Evolutionary conservation across 23 red algal genomes (phyloP).

Genomic region (Pyropia yezoensis): DNA sequence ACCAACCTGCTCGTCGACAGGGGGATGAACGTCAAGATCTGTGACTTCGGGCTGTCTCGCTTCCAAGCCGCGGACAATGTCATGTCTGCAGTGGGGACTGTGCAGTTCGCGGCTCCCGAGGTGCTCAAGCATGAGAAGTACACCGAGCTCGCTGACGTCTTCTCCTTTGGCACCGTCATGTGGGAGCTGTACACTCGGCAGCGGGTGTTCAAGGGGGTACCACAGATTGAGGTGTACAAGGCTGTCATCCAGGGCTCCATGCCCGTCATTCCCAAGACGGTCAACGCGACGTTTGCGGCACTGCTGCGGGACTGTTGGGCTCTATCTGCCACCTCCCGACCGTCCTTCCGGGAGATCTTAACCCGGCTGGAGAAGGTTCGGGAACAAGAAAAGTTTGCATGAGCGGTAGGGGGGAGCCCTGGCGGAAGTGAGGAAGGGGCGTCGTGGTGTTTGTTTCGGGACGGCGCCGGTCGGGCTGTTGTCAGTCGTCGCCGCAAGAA

Average conservation of each 20-base stretch:
- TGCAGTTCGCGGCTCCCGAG: slow-evolving; percentile 91
- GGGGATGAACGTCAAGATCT: slow-evolving; percentile 77
- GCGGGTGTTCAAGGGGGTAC: slow-evolving; percentile 52
- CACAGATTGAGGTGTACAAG: slow-evolving; percentile 72
- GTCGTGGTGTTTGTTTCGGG: too few relatives aligned
- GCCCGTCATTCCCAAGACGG: slow-evolving; percentile 46
- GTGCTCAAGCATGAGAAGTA: slow-evolving; percentile 88
- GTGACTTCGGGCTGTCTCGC: slow-evolving; percentile 74
- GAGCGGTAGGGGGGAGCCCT: too few relatives aligned
- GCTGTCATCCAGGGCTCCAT: slow-evolving; percentile 59
- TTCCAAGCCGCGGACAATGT: slow-evolving; percentile 20
- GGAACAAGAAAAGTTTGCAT: not conserved
- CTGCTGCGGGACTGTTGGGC: slow-evolving; percentile 63
- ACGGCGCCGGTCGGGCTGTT: too few relatives aligned
- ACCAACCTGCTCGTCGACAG: slow-evolving; percentile 79
- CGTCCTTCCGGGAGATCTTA: slow-evolving; percentile 51
- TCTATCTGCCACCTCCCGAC: slow-evolving; percentile 33
- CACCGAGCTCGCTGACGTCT: slow-evolving; percentile 85
- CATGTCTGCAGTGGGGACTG: slow-evolving; percentile 88
- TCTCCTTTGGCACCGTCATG: slow-evolving; percentile 86
- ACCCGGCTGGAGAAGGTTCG: slow-evolving; percentile 22
- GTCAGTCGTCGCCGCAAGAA: too few relatives aligned
- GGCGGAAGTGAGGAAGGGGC: too few relatives aligned
- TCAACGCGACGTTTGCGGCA: slow-evolving; percentile 22
- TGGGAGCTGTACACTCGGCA: slow-evolving; percentile 78